Evolutionary conservation across 495 filamentous ascomycete genomes (phyloP).

Genomic region (Penicillium pancosmium): DNA sequence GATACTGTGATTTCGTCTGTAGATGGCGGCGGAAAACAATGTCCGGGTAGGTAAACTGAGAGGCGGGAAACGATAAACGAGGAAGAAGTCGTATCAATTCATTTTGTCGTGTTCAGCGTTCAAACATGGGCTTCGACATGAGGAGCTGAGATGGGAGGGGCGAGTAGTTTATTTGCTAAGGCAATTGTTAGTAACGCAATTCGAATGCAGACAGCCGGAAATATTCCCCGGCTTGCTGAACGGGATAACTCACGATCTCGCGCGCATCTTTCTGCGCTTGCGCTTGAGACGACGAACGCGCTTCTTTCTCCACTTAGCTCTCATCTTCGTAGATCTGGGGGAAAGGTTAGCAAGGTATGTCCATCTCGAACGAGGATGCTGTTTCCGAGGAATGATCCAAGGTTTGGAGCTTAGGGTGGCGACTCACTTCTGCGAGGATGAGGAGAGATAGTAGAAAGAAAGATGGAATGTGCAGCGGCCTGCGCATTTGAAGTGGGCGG

Average conservation of each 20-base stretch:
- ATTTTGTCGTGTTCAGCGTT: slow-evolving; percentile 50
- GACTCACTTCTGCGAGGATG: slow-evolving; percentile 58
- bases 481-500: slow-evolving; percentile 49
- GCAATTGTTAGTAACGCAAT: slow-evolving; percentile 29
- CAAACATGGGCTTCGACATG: slow-evolving; percentile 45
- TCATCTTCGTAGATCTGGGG: slow-evolving; percentile 72
- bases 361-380: slow-evolving; percentile 20
- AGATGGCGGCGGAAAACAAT: slow-evolving; percentile 23
- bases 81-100: slow-evolving; percentile 39
- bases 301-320: slow-evolving; percentile 99
- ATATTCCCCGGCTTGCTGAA: background rate
- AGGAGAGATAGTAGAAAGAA: slow-evolving; percentile 55
- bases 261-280: slow-evolving; percentile 99
- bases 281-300: slow-evolving; percentile 94
- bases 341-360: slow-evolving; percentile 11
- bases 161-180: slow-evolving; percentile 74
- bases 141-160: slow-evolving; percentile 63
- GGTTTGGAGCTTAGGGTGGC: slow-evolving; percentile 10
- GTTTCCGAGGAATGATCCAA: slow-evolving; percentile 2
- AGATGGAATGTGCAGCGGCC: slow-evolving; percentile 38
- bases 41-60: slow-evolving; percentile 32
- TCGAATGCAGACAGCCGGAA: background rate
- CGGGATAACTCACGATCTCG: slow-evolving; percentile 69
- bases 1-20: slow-evolving; percentile 29
- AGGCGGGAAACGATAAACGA: slow-evolving; percentile 35